phyloP scores from a whole-genome alignment of 306 rosid genomes.

The Geum urbanum region DNA sequence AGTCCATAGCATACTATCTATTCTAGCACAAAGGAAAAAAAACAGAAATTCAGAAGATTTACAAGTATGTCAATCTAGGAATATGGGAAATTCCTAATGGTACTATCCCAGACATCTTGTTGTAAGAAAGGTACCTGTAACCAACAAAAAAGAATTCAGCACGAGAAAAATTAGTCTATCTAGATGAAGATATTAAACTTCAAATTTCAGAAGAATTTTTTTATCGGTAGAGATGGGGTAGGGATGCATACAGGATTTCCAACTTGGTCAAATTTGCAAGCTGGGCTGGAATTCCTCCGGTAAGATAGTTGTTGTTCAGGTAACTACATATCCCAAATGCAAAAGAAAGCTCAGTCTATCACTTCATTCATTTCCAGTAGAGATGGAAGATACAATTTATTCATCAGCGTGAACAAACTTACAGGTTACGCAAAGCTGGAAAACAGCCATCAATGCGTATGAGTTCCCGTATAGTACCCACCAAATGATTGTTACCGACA shows the following conservation, averaged over 20 bases:
- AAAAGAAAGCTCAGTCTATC: conserved; percentile 14
- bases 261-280: conserved; percentile 86
- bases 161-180: background rate
- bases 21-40: conserved; percentile 6
- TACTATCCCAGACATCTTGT: conserved; percentile 88
- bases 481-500: conserved; percentile 95
- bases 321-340: conserved; percentile 45
- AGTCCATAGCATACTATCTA: conserved; percentile 5
- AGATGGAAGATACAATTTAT: background rate
- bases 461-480: conserved; percentile 95
- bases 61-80: conserved; percentile 84
- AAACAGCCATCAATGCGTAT: conserved; percentile 94
- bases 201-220: background rate
- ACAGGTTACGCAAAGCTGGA: conserved; percentile 93
- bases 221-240: no score
- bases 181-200: background rate
- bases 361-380: conserved; percentile 8
- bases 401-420: conserved; percentile 32
- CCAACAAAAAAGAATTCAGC: conserved; percentile 18
- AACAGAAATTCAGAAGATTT: conserved; percentile 34
- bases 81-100: conserved; percentile 81
- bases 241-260: conserved; percentile 76
- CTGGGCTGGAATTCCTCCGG: conserved; percentile 96
- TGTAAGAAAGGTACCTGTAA: conserved; percentile 82
- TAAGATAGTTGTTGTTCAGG: conserved; percentile 82